Evolutionary conservation across 192 early-diverging fungal genomes (phyloP).

Genomic region (Coemansia biformis): DNA sequence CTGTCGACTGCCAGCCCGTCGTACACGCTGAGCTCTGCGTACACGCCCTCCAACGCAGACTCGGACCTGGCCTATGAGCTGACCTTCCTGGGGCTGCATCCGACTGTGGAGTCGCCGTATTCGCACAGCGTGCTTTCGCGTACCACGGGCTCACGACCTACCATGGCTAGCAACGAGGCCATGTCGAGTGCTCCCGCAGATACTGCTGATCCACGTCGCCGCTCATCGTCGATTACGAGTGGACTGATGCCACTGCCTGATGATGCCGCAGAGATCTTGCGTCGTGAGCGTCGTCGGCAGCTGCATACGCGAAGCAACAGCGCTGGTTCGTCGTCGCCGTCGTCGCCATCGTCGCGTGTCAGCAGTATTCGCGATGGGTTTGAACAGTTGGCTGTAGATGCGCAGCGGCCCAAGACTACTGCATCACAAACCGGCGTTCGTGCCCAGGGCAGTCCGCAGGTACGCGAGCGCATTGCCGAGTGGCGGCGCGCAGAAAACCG

Average conservation of each 20-base stretch:
- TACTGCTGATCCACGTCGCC: slow-evolving; percentile 7
- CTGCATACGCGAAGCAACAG: slow-evolving; percentile 37
- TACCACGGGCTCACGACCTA: slow-evolving; percentile 14
- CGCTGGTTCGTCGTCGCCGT: slow-evolving; percentile 14
- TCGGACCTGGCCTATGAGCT: slow-evolving; percentile 47
- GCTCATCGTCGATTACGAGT: slow-evolving; percentile 21
- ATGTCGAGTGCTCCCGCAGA: slow-evolving; percentile 7
- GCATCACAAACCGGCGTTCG: not conserved
- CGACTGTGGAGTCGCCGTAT: slow-evolving; percentile 32
- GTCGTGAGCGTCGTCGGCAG: slow-evolving; percentile 2
- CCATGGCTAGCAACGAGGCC: slow-evolving; percentile 3
- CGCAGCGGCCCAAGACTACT: not conserved
- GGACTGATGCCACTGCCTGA: not conserved
- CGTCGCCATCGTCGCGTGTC: slow-evolving; percentile 12
- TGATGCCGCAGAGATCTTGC: slow-evolving; percentile 4
- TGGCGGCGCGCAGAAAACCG: slow-evolving; percentile 34
- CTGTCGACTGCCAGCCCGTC: slow-evolving; percentile 26
- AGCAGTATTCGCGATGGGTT: slow-evolving; percentile 45
- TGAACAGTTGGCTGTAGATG: slow-evolving; percentile 23
- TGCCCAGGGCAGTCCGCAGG: slow-evolving; percentile 3
- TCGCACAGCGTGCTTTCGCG: slow-evolving; percentile 19
- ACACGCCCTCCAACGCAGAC: slow-evolving; percentile 44
- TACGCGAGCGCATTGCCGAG: slow-evolving; percentile 45
- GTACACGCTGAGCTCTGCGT: slow-evolving; percentile 41
- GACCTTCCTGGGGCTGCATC: slow-evolving; percentile 40